A percentile compares a stretch with the other conserved stretches of the same genome.
These are phyloP conservation scores for Sicyos baderoa DNA, from an alignment of 306 rosid species.

Conservation along the genomic window DNA sequence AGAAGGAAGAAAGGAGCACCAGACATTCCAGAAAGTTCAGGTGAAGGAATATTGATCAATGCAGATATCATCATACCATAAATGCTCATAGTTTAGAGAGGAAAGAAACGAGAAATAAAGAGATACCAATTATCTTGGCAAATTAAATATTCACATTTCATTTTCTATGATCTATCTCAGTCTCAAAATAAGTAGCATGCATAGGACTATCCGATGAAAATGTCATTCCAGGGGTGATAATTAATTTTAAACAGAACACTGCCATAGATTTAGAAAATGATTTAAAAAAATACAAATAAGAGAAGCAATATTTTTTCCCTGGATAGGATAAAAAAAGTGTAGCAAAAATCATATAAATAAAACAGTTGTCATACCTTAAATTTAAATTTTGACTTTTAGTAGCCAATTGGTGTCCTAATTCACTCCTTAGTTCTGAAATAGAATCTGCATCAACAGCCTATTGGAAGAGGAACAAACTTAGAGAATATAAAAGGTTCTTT, in stretches of 20 bases:
- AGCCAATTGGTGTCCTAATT: conserved; percentile 78
- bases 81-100: neutral
- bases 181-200: neutral
- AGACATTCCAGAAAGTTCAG: neutral
- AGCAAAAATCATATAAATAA: neutral
- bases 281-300: neutral
- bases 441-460: conserved; percentile 75
- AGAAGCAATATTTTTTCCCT: neutral
- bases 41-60: neutral
- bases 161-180: neutral
- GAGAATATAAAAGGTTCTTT: neutral
- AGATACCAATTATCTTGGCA: neutral
- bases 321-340: neutral
- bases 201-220: neutral
- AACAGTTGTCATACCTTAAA: conserved; percentile 44
- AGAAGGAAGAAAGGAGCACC: neutral
- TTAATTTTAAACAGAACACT: neutral
- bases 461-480: conserved; percentile 19
- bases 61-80: neutral
- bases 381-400: conserved; percentile 51
- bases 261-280: neutral
- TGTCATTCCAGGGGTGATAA: neutral
- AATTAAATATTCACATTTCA: neutral
- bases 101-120: neutral
- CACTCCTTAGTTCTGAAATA: conserved; percentile 66